These are phyloP conservation scores for Letharia columbiana DNA, from an alignment of 495 filamentous ascomycete species.

Conservation along the genomic window DNA sequence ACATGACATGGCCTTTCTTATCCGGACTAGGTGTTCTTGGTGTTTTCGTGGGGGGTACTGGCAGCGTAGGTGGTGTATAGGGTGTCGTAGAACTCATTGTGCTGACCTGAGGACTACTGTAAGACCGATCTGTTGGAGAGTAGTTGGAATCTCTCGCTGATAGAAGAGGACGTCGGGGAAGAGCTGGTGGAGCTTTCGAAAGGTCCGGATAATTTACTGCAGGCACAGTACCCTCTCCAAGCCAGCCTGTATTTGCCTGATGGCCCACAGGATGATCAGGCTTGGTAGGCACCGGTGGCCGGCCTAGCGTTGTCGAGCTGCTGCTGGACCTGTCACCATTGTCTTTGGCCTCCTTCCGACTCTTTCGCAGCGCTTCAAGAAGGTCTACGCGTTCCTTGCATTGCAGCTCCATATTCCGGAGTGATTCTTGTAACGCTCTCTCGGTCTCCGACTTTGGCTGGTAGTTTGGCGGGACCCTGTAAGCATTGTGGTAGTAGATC, in stretches of 20 bases:
- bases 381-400: slow-evolving; percentile 91
- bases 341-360: slow-evolving; percentile 53
- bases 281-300: slow-evolving; percentile 21
- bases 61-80: slow-evolving; percentile 29
- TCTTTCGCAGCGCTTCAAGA: slow-evolving; percentile 69
- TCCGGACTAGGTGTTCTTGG: slow-evolving; percentile 74
- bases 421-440: slow-evolving; percentile 67
- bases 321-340: slow-evolving; percentile 28
- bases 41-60: slow-evolving; percentile 37
- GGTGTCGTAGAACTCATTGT: slow-evolving; percentile 10
- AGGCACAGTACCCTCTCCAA: slow-evolving; percentile 74
- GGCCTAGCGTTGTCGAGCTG: slow-evolving; percentile 26
- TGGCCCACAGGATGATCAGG: slow-evolving; percentile 11
- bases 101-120: slow-evolving; percentile 22
- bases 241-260: slow-evolving; percentile 45
- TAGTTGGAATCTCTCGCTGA: slow-evolving; percentile 45
- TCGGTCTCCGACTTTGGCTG: slow-evolving; percentile 77
- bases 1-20: slow-evolving; percentile 60
- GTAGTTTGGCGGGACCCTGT: slow-evolving; percentile 59
- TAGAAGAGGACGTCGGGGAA: slow-evolving; percentile 51
- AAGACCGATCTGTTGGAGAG: slow-evolving; percentile 20
- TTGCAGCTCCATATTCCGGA: slow-evolving; percentile 77
- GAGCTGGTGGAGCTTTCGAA: slow-evolving; percentile 53
- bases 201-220: slow-evolving; percentile 69
- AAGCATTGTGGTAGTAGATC: slow-evolving; percentile 80